Evolutionary conservation across 1,139 yeast genomes (phyloP).

Genomic region (Yamadazyma conglobata): DNA sequence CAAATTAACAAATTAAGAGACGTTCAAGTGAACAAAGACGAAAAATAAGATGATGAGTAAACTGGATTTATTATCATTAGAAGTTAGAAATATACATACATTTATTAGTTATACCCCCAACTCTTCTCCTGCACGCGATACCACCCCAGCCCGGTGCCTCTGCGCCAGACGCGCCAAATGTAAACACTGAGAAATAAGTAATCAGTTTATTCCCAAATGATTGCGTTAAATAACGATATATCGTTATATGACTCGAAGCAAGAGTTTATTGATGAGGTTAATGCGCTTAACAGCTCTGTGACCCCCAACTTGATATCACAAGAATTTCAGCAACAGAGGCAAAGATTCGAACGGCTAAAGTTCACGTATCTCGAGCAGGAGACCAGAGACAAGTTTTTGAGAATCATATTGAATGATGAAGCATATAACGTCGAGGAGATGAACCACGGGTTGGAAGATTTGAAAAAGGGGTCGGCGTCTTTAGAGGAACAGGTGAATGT

Average conservation of each 20-base stretch:
- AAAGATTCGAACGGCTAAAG: slow-evolving; percentile 49
- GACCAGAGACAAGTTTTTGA: slow-evolving; percentile 58
- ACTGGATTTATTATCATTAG: slow-evolving; percentile 3
- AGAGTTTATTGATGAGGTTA: slow-evolving; percentile 14
- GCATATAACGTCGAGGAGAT: slow-evolving; percentile 5
- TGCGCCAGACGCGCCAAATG: too few species aligned
- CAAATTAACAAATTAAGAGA: slow-evolving; percentile 39
- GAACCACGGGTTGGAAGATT: slow-evolving; percentile 15
- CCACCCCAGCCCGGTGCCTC: too few species aligned
- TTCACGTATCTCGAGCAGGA: slow-evolving; percentile 66
- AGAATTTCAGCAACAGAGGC: slow-evolving; percentile 32
- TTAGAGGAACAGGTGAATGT: slow-evolving; percentile 13
- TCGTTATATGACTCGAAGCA: slow-evolving; percentile 11
- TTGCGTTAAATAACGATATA: slow-evolving; percentile 5
- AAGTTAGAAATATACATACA: too few species aligned
- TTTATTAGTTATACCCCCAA: too few species aligned
- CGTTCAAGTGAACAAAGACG: slow-evolving; percentile 22
- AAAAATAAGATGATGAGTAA: too few species aligned
- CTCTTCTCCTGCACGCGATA: too few species aligned
- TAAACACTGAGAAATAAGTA: too few species aligned
- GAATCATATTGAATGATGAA: slow-evolving; percentile 19
- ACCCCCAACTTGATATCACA: slow-evolving; percentile 28
- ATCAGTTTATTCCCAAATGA: too few species aligned
- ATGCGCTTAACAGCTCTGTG: slow-evolving; percentile 3
- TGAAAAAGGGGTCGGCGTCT: slow-evolving; percentile 13